phyloP scores from a whole-genome alignment of 352 stramenopile species.

The Thalassiosira sp. region DNA sequence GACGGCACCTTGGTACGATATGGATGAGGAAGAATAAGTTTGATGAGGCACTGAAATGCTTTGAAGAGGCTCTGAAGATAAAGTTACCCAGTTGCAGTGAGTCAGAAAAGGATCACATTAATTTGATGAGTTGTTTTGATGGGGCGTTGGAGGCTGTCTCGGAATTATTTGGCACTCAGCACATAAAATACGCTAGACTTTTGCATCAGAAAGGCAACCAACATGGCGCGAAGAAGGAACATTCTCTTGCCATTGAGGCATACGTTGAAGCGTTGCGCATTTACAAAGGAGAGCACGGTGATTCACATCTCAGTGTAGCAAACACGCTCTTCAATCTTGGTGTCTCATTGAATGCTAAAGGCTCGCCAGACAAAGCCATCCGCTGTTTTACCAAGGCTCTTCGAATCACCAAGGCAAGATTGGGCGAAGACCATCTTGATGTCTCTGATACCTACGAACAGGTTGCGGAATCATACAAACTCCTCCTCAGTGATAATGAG shows the following conservation, averaged over 20 bases:
- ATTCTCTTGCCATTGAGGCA: conserved; percentile 60
- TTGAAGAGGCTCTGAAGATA: conserved; percentile 60
- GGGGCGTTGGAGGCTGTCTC: conserved; percentile 52
- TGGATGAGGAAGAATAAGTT: conserved; percentile 59
- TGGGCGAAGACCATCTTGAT: conserved; percentile 71
- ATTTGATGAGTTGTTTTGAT: conserved; percentile 63
- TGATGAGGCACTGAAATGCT: conserved; percentile 59
- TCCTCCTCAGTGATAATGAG: conserved; percentile 50
- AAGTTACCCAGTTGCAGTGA: conserved; percentile 49
- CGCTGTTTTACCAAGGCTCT: conserved; percentile 64
- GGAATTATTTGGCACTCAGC: conserved; percentile 43
- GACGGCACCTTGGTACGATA: conserved; percentile 59
- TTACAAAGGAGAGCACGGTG: conserved; percentile 60
- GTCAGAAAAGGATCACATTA: conserved; percentile 48
- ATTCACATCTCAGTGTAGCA: conserved; percentile 63
- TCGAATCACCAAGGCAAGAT: conserved; percentile 54
- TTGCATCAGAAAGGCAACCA: conserved; percentile 60
- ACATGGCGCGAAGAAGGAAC: conserved; percentile 50
- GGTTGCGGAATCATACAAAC: conserved; percentile 59
- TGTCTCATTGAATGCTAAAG: conserved; percentile 68
- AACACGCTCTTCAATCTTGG: conserved; percentile 71
- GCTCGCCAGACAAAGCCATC: conserved; percentile 66
- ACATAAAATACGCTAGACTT: conserved; percentile 62
- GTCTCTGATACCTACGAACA: conserved; percentile 65
- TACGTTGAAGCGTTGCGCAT: conserved; percentile 64